A percentile compares a stretch with the other conserved stretches of the same genome.
Conservation (phyloP, 257 asterid species). For the Penstemon newberryi region DNA sequence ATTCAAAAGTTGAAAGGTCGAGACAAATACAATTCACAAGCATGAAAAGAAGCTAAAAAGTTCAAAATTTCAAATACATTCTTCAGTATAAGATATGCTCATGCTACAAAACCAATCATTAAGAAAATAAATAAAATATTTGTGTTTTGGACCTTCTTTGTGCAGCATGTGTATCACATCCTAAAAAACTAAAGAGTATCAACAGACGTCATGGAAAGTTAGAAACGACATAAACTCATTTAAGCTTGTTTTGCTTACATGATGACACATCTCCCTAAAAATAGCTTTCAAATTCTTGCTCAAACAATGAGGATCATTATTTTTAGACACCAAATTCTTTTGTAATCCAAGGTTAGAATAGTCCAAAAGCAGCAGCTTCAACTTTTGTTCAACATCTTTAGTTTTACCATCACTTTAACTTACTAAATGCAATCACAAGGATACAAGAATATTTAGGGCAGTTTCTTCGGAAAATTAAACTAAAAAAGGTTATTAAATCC, state of each 20-base stretch:
- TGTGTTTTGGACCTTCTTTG: neutral
- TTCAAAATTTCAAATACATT: neutral
- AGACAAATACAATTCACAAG: constrained; percentile 9
- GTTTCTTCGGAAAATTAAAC: constrained; percentile 8
- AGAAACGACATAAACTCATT: no score
- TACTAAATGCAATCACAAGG: constrained; percentile 1
- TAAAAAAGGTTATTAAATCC: constrained; percentile 14
- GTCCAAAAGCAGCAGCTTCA: neutral
- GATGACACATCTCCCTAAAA: no score
- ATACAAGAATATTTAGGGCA: constrained; percentile 3
- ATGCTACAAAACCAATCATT: constrained; percentile 8
- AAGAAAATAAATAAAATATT: neutral
- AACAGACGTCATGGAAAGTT: neutral
- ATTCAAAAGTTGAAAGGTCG: constrained; percentile 6
- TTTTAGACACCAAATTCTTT: neutral
- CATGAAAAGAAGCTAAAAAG: neutral
- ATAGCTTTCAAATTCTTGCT: neutral
- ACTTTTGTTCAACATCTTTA: neutral
- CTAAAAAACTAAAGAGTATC: neutral
- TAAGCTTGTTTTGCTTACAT: no score
- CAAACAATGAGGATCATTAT: neutral
- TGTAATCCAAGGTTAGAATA: no score
- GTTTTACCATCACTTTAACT: constrained; percentile 10
- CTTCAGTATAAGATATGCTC: constrained; percentile 1
- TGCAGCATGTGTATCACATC: constrained; percentile 1